These are phyloP conservation scores for Boletus sp. DNA, from an alignment of 768 basidiomycete species.

Conservation along the genomic window DNA sequence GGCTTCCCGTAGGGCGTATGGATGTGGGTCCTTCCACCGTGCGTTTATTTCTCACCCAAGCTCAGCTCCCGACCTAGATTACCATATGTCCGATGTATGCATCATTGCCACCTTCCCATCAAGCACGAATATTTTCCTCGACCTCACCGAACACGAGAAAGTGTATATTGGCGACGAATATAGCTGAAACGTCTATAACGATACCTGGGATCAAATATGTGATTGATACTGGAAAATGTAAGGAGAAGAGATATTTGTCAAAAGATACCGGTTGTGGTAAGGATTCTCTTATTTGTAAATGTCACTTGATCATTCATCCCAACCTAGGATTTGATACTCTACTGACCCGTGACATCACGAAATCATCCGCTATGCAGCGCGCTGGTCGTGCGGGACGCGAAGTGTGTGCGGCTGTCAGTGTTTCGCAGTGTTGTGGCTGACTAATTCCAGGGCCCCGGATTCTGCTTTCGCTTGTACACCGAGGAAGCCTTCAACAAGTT, in stretches of 20 bases:
- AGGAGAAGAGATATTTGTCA: slow-evolving; percentile 87
- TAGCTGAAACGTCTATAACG: slow-evolving; percentile 97
- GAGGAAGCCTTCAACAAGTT: slow-evolving; percentile 73
- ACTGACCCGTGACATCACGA: slow-evolving; percentile 76
- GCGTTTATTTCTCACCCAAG: neutral
- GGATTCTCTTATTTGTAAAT: neutral
- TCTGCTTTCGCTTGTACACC: slow-evolving; percentile 92
- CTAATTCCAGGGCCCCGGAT: slow-evolving; percentile 60
- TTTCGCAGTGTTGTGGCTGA: slow-evolving; percentile 1
- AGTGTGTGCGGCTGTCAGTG: slow-evolving; percentile 34
- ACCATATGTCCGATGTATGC: slow-evolving; percentile 82
- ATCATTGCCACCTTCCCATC: slow-evolving; percentile 73
- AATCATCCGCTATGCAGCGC: slow-evolving; percentile 91
- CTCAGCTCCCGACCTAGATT: slow-evolving; percentile 46
- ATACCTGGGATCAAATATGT: slow-evolving; percentile 96
- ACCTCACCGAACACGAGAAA: slow-evolving; percentile 73
- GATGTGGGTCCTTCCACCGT: slow-evolving; percentile 38
- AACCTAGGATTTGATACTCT: slow-evolving; percentile 82
- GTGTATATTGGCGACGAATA: slow-evolving; percentile 95
- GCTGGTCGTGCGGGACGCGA: slow-evolving; percentile 96
- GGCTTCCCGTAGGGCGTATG: slow-evolving; percentile 58
- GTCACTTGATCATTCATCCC: neutral
- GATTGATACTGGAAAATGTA: slow-evolving; percentile 93
- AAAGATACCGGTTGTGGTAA: slow-evolving; percentile 66
- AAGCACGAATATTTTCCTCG: slow-evolving; percentile 72